Conservation (phyloP, 192 early-diverging fungal species). For the Mortierella claussenii region DNA sequence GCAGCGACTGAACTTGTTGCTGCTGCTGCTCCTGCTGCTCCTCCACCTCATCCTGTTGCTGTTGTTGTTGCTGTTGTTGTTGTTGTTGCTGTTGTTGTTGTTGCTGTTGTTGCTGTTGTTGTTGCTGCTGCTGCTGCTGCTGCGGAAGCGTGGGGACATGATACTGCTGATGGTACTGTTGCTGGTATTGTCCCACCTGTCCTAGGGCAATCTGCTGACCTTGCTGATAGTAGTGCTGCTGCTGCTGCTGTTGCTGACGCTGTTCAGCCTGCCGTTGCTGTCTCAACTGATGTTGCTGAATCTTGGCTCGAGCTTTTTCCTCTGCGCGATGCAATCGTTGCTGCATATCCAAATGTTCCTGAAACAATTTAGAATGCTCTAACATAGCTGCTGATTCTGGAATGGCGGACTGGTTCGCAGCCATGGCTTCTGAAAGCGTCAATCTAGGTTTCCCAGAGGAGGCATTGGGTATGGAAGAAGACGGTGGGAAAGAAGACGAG, state of each 20-base stretch:
- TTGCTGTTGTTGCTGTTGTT: background rate
- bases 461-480: too few relatives aligned
- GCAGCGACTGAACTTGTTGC: too few relatives aligned
- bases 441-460: conserved; percentile 4
- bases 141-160: too few relatives aligned
- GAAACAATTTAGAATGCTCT: conserved; percentile 9
- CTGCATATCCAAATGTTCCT: conserved; percentile 4
- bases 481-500: background rate
- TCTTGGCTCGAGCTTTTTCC: conserved; percentile 2
- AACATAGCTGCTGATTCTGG: conserved; percentile 35
- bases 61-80: background rate
- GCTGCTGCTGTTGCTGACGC: background rate
- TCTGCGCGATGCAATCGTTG: conserved; percentile 5
- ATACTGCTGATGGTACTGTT: background rate
- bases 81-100: background rate
- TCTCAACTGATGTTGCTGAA: background rate
- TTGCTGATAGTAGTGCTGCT: background rate
- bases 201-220: too few relatives aligned
- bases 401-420: conserved; percentile 23
- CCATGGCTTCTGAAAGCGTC: conserved; percentile 22
- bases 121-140: background rate
- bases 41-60: background rate
- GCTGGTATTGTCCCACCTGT: background rate
- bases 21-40: background rate
- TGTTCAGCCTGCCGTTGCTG: background rate